Percentiles rank a stretch among this genome's conserved stretches.
phyloP scores from a whole-genome alignment of 768 basidiomycete species.

The Cyclocybe cylindracea region DNA sequence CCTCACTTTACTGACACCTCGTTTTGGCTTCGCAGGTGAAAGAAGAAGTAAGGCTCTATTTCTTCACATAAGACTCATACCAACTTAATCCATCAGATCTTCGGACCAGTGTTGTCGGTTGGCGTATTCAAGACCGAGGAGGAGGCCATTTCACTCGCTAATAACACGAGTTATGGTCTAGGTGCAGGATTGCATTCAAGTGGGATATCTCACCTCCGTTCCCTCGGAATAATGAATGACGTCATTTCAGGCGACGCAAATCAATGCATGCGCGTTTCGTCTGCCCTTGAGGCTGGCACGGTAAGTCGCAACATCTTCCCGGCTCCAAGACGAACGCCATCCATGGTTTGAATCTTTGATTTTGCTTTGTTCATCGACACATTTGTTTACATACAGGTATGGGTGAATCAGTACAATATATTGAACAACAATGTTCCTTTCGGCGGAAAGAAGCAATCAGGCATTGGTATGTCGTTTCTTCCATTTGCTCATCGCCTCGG shows the following conservation, averaged over 20 bases:
- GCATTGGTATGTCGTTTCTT: slow-evolving; percentile 58
- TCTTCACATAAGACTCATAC: slow-evolving; percentile 8
- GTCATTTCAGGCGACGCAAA: slow-evolving; percentile 63
- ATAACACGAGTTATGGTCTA: slow-evolving; percentile 88
- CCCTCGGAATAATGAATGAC: slow-evolving; percentile 4
- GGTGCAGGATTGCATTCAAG: slow-evolving; percentile 91
- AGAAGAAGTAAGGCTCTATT: slow-evolving; percentile 57
- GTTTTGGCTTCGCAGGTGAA: slow-evolving; percentile 44
- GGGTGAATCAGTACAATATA: slow-evolving; percentile 90
- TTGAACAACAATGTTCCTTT: slow-evolving; percentile 91
- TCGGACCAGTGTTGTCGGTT: slow-evolving; percentile 89
- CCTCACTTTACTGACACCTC: slow-evolving; percentile 2
- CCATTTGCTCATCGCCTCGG: not conserved
- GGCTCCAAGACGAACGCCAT: not conserved
- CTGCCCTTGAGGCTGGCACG: slow-evolving; percentile 86
- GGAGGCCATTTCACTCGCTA: slow-evolving; percentile 82
- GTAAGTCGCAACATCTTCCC: slow-evolving; percentile 39
- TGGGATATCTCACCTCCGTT: slow-evolving; percentile 22
- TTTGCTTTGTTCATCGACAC: not conserved
- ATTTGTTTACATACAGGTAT: slow-evolving; percentile 51
- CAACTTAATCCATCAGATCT: slow-evolving; percentile 57
- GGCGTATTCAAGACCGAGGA: slow-evolving; percentile 85
- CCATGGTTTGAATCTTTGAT: not conserved
- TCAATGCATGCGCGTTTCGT: slow-evolving; percentile 88
- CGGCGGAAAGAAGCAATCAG: slow-evolving; percentile 93